A percentile compares a stretch with the other conserved stretches of the same genome.
Conservation (phyloP, 768 basidiomycete genomes). For the Austroboletus eburneus region DNA sequence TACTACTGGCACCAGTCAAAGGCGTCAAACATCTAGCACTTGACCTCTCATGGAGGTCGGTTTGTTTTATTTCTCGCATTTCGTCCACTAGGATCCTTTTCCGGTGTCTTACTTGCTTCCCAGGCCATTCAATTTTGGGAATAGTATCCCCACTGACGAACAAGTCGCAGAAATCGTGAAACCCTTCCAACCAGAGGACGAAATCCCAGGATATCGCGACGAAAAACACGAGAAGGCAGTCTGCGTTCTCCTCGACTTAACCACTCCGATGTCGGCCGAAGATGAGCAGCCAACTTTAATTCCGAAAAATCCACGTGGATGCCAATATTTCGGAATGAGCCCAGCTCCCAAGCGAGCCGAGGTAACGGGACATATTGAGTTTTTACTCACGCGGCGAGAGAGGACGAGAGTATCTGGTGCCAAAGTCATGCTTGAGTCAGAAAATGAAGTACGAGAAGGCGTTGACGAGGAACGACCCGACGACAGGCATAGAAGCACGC, state of each 20-base stretch:
- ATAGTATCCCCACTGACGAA: conserved; percentile 29
- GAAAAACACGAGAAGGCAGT: conserved; percentile 6
- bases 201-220: conserved; percentile 13
- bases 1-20: conserved; percentile 48
- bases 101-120: background rate
- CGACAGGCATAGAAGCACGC: background rate
- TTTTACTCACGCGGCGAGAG: conserved; percentile 26
- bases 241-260: conserved; percentile 13
- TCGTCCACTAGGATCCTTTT: background rate
- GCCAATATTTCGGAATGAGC: conserved; percentile 24
- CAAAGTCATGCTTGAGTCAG: background rate
- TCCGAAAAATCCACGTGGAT: conserved; percentile 14
- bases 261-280: conserved; percentile 9
- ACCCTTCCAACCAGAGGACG: conserved; percentile 12
- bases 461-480: background rate
- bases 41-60: conserved; percentile 66
- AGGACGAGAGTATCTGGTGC: conserved; percentile 13
- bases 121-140: conserved; percentile 48
- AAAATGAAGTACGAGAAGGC: background rate
- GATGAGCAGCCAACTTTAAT: conserved; percentile 1
- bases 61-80: conserved; percentile 6
- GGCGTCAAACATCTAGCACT: conserved; percentile 57
- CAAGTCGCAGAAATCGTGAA: conserved; percentile 22
- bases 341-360: conserved; percentile 17
- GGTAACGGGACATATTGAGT: conserved; percentile 12